Conservation (phyloP, 1,139 yeast genomes). For the Candida pseudocylindracea region DNA sequence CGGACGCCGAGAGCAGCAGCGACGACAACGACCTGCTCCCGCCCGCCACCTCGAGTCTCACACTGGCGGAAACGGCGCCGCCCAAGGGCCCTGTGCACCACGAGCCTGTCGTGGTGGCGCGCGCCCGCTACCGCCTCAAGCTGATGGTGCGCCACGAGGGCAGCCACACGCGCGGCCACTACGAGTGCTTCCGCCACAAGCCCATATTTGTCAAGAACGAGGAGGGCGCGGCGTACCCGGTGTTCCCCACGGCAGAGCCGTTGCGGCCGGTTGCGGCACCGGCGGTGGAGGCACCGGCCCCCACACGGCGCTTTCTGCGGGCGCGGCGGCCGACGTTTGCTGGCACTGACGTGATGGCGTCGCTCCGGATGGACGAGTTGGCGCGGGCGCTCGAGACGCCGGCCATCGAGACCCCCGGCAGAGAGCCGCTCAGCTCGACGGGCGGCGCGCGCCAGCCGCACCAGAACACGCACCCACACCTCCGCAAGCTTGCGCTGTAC, state of each 20-base stretch:
- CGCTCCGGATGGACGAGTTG: too few species aligned
- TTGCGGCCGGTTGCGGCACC: too few species aligned
- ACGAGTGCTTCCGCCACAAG: conserved; percentile 56
- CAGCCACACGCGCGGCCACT: conserved; percentile 78
- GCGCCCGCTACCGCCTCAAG: conserved; percentile 30
- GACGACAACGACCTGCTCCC: not conserved
- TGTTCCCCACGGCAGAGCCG: too few species aligned
- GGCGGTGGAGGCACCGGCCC: too few species aligned
- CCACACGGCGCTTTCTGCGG: too few species aligned
- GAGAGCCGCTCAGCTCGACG: too few species aligned
- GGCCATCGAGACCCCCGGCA: too few species aligned
- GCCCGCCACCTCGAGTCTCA: not conserved
- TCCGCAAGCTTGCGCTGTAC: not conserved
- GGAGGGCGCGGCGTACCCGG: not conserved
- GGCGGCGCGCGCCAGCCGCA: too few species aligned
- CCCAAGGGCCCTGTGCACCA: conserved; percentile 12
- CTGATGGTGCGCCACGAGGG: conserved; percentile 77
- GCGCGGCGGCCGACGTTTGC: too few species aligned
- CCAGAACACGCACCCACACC: not conserved
- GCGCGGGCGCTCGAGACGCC: too few species aligned
- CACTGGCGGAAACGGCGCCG: not conserved
- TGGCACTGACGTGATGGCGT: too few species aligned
- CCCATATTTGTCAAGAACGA: conserved; percentile 27
- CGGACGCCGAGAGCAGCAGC: not conserved
- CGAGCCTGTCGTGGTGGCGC: conserved; percentile 19